Evolutionary conservation across 1,284 basidiomycete genomes (phyloP), one percentile per base, ranked within the genome.

Genomic region (Filobasidium uniguttulatum): DNA sequence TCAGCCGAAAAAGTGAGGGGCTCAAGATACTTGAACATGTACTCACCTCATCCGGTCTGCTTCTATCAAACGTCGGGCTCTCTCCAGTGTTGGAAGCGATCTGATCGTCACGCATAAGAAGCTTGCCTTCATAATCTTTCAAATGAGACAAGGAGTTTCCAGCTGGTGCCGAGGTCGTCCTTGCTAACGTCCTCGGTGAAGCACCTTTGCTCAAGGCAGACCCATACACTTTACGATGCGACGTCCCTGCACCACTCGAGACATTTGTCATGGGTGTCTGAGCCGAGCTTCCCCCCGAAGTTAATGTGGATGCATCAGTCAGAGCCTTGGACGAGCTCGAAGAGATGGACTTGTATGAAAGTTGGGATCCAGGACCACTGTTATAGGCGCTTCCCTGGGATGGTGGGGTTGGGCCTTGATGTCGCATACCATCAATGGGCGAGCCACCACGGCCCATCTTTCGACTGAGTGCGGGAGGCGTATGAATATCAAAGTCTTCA

Each of bases 231-330:
- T 44, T 46, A 25, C 19, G 50, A 38, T 20, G 45, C 30, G 10
- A n/a, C n/a, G 23, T 40, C 36, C 15, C 28, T 15, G 14, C 45
- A 50, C 7, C 28, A 15, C 14, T 22, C 37, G 33, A 31, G 25
- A 1, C 28, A 5, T 12, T 29, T 26, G 17, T 44, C 22, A 47
- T 46, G 12, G 50, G 50, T 14, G 50, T 52, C 17, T 41, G 38
- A 22, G 50, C 46, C 22, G 46, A 29, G 14, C 37, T 35, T 23
- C 50, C 26, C 8, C 37, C 29, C 6, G 50, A 52, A 14, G 46
- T 45, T 17, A 44, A 28, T 6, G 50, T 52, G 7, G 50, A 46
- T 7, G 50, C 41, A 44, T 52, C 50, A n/a, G 50, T 52, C 45
- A 52, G 28, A 30, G 34, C 31, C 25, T 44, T 47, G 31, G 44